phyloP scores from a whole-genome alignment of 2,329 filamentous ascomycete genomes.

The Rhexocercosporidium sp. region DNA sequence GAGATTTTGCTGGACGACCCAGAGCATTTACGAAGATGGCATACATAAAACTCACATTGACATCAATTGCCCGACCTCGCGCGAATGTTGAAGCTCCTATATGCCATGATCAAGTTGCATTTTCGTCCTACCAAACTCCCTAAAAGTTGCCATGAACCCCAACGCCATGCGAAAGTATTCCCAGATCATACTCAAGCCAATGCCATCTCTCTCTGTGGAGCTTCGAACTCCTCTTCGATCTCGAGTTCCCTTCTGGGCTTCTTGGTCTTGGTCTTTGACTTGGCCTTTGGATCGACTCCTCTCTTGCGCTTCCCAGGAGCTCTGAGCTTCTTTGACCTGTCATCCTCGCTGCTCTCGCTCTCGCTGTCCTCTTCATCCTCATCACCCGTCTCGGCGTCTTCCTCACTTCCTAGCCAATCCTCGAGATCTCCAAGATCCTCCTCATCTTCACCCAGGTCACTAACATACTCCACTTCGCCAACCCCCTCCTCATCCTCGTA shows the following conservation, averaged over 20 bases:
- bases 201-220: conserved; percentile 39
- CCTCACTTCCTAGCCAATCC: conserved; percentile 86
- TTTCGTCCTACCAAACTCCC: conserved; percentile 16
- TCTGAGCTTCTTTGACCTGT: conserved; percentile 61
- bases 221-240: conserved; percentile 71
- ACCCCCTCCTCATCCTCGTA: conserved; percentile 66
- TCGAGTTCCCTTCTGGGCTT: conserved; percentile 67
- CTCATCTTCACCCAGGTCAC: conserved; percentile 84
- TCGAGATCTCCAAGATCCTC: conserved; percentile 82
- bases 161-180: conserved; percentile 24
- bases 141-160: conserved; percentile 16
- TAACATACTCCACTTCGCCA: conserved; percentile 88
- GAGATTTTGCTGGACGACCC: no score
- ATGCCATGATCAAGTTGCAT: conserved; percentile 2
- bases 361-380: conserved; percentile 63
- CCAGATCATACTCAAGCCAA: conserved; percentile 17
- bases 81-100: not conserved
- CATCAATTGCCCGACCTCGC: not conserved
- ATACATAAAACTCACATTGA: not conserved
- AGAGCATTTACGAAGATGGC: not conserved
- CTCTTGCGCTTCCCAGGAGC: conserved; percentile 57
- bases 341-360: conserved; percentile 51
- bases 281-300: conserved; percentile 39
- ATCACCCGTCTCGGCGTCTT: conserved; percentile 47
- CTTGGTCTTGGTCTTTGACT: conserved; percentile 53